Evolutionary conservation across 305 asterid species (phyloP).

Genomic region (Vinca major): DNA sequence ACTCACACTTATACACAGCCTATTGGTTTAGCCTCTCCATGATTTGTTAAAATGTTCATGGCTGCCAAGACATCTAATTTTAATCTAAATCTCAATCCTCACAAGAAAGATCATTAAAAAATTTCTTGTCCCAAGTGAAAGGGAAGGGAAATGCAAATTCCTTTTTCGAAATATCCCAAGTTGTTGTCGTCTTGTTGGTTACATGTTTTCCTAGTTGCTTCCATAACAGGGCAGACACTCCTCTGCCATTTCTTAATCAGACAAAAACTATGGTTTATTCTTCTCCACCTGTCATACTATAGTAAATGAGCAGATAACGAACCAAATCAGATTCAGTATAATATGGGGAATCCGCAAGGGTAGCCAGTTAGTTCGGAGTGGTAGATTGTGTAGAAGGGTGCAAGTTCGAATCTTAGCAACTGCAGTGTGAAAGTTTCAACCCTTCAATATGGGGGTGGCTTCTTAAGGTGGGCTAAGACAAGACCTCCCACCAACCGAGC

Average conservation of each 20-base stretch:
- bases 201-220: constrained; percentile 3
- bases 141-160: not conserved
- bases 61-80: too few relatives aligned
- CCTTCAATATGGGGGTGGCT: too few relatives aligned
- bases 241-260: not conserved
- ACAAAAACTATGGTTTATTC: not conserved
- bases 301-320: not conserved
- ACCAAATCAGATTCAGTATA: not conserved
- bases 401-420: too few relatives aligned
- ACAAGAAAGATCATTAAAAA: not conserved
- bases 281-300: constrained; percentile 3
- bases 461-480: too few relatives aligned
- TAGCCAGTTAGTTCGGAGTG: too few relatives aligned
- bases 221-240: constrained; percentile 7
- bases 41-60: not conserved
- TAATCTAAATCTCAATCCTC: not conserved
- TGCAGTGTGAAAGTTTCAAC: too few relatives aligned
- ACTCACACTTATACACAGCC: not conserved
- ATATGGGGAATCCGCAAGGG: too few relatives aligned
- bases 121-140: not conserved
- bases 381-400: too few relatives aligned
- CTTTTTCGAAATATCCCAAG: constrained; percentile 4
- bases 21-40: not conserved
- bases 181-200: constrained; percentile 4
- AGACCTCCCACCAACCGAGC: too few relatives aligned